Percentiles rank a stretch among this genome's conserved stretches.
Conservation (phyloP, 768 basidiomycete genomes). For the Suillus tomentosus region DNA sequence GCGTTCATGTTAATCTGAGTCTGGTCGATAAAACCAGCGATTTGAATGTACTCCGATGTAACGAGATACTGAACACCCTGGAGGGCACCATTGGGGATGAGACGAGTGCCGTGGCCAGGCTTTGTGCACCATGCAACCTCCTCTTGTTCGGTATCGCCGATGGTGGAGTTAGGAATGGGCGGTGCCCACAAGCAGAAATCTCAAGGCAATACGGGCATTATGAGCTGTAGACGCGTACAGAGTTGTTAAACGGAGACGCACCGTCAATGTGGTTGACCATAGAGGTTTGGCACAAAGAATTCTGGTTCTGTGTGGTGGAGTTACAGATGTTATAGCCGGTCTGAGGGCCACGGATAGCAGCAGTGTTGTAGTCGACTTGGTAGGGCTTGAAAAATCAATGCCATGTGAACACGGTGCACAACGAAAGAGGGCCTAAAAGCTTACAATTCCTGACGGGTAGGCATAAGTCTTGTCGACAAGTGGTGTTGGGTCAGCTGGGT, state of each 20-base stretch:
- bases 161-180: constrained; percentile 44
- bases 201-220: constrained; percentile 37
- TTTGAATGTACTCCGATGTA: constrained; percentile 58
- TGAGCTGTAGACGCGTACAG: neutral
- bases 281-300: constrained; percentile 69
- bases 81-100: constrained; percentile 67
- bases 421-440: constrained; percentile 14
- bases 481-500: constrained; percentile 49
- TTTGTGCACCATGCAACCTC: constrained; percentile 79
- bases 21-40: constrained; percentile 70
- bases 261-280: constrained; percentile 58
- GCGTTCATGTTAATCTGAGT: constrained; percentile 49
- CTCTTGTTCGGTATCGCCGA: constrained; percentile 66
- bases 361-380: constrained; percentile 45
- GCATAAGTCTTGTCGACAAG: constrained; percentile 47
- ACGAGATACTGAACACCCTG: constrained; percentile 64
- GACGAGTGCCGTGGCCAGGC: constrained; percentile 63
- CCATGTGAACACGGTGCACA: neutral
- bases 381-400: constrained; percentile 42
- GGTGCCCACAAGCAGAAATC: constrained; percentile 77
- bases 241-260: constrained; percentile 10
- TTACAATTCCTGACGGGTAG: constrained; percentile 45
- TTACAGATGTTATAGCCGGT: constrained; percentile 70
- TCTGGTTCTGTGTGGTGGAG: constrained; percentile 61
- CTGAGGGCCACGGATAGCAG: constrained; percentile 57